Conservation (phyloP, 2,329 filamentous ascomycete genomes). For the Eutypella sp. region DNA sequence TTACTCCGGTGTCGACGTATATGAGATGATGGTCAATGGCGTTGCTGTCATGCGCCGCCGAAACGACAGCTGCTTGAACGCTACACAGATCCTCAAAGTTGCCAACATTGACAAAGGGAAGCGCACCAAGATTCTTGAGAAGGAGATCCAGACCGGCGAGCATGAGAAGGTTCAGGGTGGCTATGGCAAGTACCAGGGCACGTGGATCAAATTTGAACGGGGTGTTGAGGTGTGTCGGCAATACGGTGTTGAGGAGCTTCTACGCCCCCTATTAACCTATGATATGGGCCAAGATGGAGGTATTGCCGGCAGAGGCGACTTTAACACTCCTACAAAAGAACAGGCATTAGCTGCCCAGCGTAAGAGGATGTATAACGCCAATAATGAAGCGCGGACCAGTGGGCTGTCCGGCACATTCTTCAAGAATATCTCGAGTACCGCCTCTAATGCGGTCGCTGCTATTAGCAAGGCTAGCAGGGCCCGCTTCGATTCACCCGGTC, state of each 20-base stretch:
- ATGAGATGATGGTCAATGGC: conserved; percentile 95
- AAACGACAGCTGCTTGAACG: conserved; percentile 94
- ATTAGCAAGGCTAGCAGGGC: conserved; percentile 98
- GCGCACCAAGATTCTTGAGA: conserved; percentile 94
- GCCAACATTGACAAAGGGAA: conserved; percentile 97
- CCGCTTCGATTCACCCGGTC: conserved; percentile 80
- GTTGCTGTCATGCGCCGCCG: conserved; percentile 94
- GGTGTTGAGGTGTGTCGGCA: conserved; percentile 87
- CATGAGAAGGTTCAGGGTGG: conserved; percentile 98
- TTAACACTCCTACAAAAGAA: conserved; percentile 96
- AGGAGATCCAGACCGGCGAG: conserved; percentile 92
- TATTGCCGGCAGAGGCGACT: conserved; percentile 63
- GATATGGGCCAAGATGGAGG: conserved; percentile 75
- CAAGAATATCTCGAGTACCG: conserved; percentile 91
- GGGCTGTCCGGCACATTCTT: conserved; percentile 83
- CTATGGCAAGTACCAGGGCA: conserved; percentile 98
- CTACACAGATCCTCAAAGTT: conserved; percentile 96
- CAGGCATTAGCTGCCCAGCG: conserved; percentile 95
- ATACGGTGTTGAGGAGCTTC: conserved; percentile 70
- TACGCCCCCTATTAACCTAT: conserved; percentile 72
- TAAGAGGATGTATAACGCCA: conserved; percentile 83
- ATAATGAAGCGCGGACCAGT: conserved; percentile 62
- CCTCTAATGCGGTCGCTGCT: conserved; percentile 87
- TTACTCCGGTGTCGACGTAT: conserved; percentile 93
- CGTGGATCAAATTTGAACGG: conserved; percentile 93